Conservation (phyloP, 768 basidiomycete species). For the Podaxis sp. region DNA sequence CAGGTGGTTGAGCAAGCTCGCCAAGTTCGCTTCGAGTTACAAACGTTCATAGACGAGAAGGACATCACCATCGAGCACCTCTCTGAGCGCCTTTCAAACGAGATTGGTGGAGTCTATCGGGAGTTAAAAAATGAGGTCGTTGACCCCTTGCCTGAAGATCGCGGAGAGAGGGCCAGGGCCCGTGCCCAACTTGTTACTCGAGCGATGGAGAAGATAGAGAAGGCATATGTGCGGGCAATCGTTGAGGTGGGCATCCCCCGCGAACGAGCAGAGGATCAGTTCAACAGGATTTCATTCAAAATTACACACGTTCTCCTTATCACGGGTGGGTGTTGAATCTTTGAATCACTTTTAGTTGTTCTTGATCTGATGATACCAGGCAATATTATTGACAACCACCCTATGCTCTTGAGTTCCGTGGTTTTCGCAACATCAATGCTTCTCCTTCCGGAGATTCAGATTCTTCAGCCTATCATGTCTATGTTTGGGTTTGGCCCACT, state of each 20-base stretch:
- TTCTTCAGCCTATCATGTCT: slow-evolving; percentile 25
- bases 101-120: not conserved
- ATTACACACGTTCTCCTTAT: slow-evolving; percentile 4
- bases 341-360: no score
- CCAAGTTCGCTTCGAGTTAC: not conserved
- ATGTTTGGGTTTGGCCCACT: slow-evolving; percentile 31
- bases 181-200: slow-evolving; percentile 1
- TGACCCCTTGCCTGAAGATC: slow-evolving; percentile 11
- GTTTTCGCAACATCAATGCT: slow-evolving; percentile 18
- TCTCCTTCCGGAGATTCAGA: slow-evolving; percentile 24
- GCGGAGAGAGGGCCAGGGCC: not conserved
- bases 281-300: not conserved
- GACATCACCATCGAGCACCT: not conserved
- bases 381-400: slow-evolving; percentile 32
- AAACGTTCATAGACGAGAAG: not conserved
- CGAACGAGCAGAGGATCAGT: slow-evolving; percentile 2
- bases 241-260: slow-evolving; percentile 3
- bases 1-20: not conserved
- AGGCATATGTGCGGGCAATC: slow-evolving; percentile 1
- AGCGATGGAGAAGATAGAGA: slow-evolving; percentile 1
- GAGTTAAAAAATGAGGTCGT: slow-evolving; percentile 7
- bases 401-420: slow-evolving; percentile 20
- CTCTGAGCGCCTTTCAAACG: not conserved
- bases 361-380: slow-evolving; percentile 17
- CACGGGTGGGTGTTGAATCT: not conserved